Conservation (phyloP, 1,139 yeast genomes). For the Komagataea norvegica region DNA sequence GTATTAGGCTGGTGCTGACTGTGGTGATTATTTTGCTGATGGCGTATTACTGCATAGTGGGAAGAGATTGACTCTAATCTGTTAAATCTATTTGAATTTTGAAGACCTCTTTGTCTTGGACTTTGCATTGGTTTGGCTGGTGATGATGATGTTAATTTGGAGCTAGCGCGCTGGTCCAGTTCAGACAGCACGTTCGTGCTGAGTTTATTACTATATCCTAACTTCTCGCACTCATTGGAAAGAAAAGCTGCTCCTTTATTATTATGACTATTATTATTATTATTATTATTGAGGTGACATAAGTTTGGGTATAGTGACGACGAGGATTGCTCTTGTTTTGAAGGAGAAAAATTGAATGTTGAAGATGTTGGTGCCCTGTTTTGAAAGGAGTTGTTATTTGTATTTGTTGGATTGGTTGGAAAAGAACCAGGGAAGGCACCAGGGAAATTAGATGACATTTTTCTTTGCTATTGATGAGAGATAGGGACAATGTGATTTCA, state of each 20-base stretch:
- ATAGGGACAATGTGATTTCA: neutral
- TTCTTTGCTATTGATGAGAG: neutral
- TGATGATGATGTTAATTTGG: conserved; percentile 10
- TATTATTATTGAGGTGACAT: conserved; percentile 7
- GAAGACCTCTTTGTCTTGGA: conserved; percentile 19
- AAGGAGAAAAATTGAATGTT: conserved; percentile 20
- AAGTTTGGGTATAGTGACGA: conserved; percentile 22
- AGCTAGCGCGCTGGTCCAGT: conserved; percentile 29
- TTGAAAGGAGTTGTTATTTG: conserved; percentile 4
- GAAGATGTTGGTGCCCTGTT: conserved; percentile 14
- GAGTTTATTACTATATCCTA: conserved; percentile 27
- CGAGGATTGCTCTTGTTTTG: conserved; percentile 1
- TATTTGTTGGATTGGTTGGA: conserved; percentile 8
- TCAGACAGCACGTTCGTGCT: conserved; percentile 31
- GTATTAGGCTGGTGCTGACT: neutral
- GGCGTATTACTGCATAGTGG: conserved; percentile 27
- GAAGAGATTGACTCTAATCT: conserved; percentile 31
- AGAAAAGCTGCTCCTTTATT: too few species aligned
- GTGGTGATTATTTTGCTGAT: conserved; percentile 10
- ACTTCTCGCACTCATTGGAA: conserved; percentile 14
- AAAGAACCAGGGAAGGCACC: conserved; percentile 16
- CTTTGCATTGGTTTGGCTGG: conserved; percentile 12
- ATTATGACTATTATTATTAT: neutral
- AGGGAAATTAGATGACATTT: conserved; percentile 13
- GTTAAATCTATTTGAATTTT: conserved; percentile 26